Conservation (phyloP, 495 filamentous ascomycete species). For the Daldinia childiae region DNA sequence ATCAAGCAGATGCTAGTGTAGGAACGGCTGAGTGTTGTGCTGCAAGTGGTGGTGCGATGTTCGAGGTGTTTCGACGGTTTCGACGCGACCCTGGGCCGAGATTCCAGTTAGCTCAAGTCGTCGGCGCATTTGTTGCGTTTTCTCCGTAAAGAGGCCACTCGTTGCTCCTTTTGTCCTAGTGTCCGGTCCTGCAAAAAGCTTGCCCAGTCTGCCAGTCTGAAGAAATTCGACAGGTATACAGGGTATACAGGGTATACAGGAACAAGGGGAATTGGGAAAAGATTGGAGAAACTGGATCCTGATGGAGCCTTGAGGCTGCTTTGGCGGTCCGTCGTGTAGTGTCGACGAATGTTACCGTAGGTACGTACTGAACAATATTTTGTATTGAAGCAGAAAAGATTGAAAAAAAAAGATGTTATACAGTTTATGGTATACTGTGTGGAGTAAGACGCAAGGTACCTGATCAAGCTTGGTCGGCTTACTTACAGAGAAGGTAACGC, state of each 20-base stretch:
- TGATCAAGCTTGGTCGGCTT: not conserved
- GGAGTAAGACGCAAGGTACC: not conserved
- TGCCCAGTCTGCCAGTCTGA: conserved; percentile 29
- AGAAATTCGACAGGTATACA: conserved; percentile 32
- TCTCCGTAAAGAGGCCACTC: conserved; percentile 44
- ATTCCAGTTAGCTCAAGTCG: conserved; percentile 48
- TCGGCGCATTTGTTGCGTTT: conserved; percentile 51
- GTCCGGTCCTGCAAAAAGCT: conserved; percentile 36
- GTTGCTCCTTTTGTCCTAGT: conserved; percentile 47
- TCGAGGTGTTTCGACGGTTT: conserved; percentile 54
- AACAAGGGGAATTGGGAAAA: conserved; percentile 32
- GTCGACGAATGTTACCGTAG: conserved; percentile 7
- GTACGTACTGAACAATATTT: not conserved
- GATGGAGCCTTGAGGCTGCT: conserved; percentile 51
- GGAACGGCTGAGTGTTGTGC: conserved; percentile 32
- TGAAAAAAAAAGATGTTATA: not conserved
- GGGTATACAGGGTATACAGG: too few relatives aligned
- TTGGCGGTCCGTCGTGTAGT: conserved; percentile 43
- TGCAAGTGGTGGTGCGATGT: conserved; percentile 47
- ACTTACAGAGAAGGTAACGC: not conserved
- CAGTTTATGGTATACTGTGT: not conserved
- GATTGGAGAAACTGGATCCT: conserved; percentile 40
- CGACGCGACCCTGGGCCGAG: conserved; percentile 52
- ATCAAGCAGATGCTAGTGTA: conserved; percentile 28
- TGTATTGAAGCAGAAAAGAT: not conserved